These are phyloP conservation scores for Rhizoclosmatium globosum DNA, from an alignment of 192 early-diverging fungal genomes.

Conservation along the genomic window DNA sequence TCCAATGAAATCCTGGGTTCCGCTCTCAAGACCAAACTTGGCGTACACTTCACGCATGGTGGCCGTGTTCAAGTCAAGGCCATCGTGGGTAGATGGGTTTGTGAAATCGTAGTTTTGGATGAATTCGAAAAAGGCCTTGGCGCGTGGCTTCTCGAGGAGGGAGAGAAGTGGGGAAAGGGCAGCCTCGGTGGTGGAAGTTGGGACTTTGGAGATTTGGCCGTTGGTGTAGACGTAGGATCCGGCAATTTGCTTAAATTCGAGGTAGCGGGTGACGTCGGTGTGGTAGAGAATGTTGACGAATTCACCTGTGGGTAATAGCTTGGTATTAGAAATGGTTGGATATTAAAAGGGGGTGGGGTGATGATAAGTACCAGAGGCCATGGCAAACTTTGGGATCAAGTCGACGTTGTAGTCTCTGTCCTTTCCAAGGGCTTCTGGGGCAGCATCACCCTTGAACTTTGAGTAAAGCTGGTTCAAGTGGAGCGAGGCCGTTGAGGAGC, in stretches of 20 bases:
- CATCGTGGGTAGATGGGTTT: conserved; percentile 76
- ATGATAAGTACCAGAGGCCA: conserved; percentile 79
- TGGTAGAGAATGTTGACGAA: conserved; percentile 96
- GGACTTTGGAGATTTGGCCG: conserved; percentile 94
- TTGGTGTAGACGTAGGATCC: conserved; percentile 93
- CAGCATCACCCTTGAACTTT: conserved; percentile 38
- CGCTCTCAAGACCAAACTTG: conserved; percentile 87
- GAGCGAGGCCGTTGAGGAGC: conserved; percentile 87
- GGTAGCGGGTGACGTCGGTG: conserved; percentile 97
- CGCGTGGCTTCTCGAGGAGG: conserved; percentile 91
- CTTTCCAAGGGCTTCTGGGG: conserved; percentile 77
- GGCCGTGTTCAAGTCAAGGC: conserved; percentile 77
- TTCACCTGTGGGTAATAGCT: conserved; percentile 69
- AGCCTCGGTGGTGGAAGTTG: conserved; percentile 87
- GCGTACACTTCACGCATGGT: conserved; percentile 85
- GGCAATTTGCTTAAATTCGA: conserved; percentile 95
- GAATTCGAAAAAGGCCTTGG: conserved; percentile 95
- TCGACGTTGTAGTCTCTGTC: conserved; percentile 95
- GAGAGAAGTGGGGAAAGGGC: conserved; percentile 87
- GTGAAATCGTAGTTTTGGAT: conserved; percentile 81
- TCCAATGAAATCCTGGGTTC: conserved; percentile 97
- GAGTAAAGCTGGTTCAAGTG: conserved; percentile 79
- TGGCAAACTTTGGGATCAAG: conserved; percentile 99
- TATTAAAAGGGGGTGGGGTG: neutral
- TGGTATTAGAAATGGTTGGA: neutral